Base-by-base conservation (phyloP, 2,329 filamentous ascomycete genomes). In the Ascochyta fabae region DNA sequence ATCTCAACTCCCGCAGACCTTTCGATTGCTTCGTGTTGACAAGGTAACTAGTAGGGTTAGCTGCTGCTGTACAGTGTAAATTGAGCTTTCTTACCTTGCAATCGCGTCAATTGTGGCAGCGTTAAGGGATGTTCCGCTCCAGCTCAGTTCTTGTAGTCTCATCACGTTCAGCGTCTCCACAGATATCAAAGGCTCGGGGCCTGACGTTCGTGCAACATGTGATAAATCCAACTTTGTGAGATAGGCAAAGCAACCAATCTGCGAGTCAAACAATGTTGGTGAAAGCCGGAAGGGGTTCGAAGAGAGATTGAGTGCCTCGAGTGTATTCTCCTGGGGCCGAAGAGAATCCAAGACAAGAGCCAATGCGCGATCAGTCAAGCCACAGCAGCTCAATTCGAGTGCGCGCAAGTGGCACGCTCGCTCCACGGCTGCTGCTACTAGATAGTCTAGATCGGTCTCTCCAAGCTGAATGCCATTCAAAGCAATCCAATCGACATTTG, bases 401-500 rank as follows among this genome's bases (percentile, higher is more conserved):
- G 86, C 88, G 43, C 88, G 84, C 48, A 91, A 79, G 65, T 88
- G 85, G 53, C 87, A 88, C 24, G 79, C 79, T 60, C 83, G 80
- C 57, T 89, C 86, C 1, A 87, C 86, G 9, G 87, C 85, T n/a
- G 87, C 86, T 60, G 87, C 86, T 40, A 89, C 85, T 41, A 88
- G 66, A 61, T 84, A 84, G 59, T 90, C 88, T 48, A 90, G 76
- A 72, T 91, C 88, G 0, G 86, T 85, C 49, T 91, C 88, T 36
- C 86, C 87, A n/a, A 91, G 81, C 56, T 84, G 82, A 58, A 90
- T 88, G 12, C 86, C 86, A 57, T 86, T 90, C 55, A 91, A 74
- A 22, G 84, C 81, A 48, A 91, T 83, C 88, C 88, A 91, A 68
- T 89, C 86, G 16, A 90, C 84, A 64, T 86, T 88, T 0, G 88